These are phyloP conservation scores for Trichosporon faecale DNA, from an alignment of 1,284 basidiomycete genomes.

Conservation along the genomic window DNA sequence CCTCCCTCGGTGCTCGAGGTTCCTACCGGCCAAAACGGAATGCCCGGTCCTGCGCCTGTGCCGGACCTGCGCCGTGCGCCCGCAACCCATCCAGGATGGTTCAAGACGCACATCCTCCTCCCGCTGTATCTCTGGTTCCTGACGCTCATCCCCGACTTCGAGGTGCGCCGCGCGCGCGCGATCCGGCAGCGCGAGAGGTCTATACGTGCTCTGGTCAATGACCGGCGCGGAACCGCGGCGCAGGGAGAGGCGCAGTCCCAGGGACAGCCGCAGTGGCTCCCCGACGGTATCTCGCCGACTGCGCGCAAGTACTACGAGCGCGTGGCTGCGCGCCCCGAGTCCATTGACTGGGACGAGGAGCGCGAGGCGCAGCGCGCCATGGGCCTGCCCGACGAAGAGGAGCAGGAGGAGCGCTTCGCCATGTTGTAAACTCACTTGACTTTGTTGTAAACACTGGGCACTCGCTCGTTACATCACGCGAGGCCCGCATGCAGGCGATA, in stretches of 20 bases:
- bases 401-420: constrained; percentile 17
- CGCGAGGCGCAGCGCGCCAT: constrained; percentile 44
- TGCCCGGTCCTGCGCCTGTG: neutral
- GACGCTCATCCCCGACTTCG: constrained; percentile 45
- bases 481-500: neutral
- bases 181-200: constrained; percentile 41
- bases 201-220: constrained; percentile 38
- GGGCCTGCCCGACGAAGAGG: constrained; percentile 39
- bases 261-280: constrained; percentile 19
- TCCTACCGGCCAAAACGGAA: neutral
- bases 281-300: constrained; percentile 29
- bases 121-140: constrained; percentile 44
- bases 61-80: constrained; percentile 14
- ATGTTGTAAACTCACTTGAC: neutral
- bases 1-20: constrained; percentile 20
- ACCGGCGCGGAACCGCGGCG: neutral
- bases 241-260: neutral
- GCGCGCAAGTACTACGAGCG: constrained; percentile 42
- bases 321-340: constrained; percentile 36
- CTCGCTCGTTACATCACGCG: neutral
- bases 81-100: constrained; percentile 10
- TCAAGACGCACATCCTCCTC: constrained; percentile 38
- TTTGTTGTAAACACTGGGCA: constrained; percentile 16
- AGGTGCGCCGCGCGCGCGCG: constrained; percentile 34
- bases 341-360: constrained; percentile 52